Percentiles rank a stretch among this genome's conserved stretches.
Conservation (phyloP, 768 basidiomycete species). For the Suillus ampliporus region DNA sequence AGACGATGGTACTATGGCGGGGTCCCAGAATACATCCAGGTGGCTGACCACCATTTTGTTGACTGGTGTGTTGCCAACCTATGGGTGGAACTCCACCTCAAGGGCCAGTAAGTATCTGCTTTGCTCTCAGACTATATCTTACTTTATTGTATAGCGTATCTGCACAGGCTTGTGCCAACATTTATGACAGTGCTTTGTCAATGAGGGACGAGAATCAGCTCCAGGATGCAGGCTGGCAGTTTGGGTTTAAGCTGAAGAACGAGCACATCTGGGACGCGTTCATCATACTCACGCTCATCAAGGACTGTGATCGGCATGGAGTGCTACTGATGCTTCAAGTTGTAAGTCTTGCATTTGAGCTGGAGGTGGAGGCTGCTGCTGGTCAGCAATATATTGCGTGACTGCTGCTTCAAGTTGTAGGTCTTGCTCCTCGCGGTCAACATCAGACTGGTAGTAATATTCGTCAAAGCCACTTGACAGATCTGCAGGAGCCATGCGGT, state of each 20-base stretch:
- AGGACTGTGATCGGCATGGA: constrained; percentile 20
- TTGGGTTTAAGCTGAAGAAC: constrained; percentile 14
- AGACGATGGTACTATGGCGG: constrained; percentile 18
- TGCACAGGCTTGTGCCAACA: background rate
- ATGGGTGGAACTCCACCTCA: constrained; percentile 4
- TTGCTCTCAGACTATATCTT: too few species aligned
- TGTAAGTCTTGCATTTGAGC: too few species aligned
- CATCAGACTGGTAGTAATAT: background rate
- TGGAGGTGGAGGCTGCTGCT: background rate
- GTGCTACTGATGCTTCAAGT: background rate
- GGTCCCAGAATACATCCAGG: constrained; percentile 18
- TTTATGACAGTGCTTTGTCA: background rate
- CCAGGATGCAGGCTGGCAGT: constrained; percentile 6
- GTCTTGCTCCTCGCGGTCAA: background rate
- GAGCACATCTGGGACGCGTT: constrained; percentile 32
- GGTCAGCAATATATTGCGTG: background rate
- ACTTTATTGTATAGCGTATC: background rate
- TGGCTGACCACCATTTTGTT: constrained; percentile 22
- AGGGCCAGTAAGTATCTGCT: background rate
- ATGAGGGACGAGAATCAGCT: background rate
- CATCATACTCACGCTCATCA: constrained; percentile 27
- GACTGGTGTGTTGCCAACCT: constrained; percentile 21
- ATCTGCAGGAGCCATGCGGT: background rate
- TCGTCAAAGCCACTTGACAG: background rate
- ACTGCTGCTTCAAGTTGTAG: background rate